phyloP scores from a whole-genome alignment of 768 basidiomycete genomes.

The Russula earlei region DNA sequence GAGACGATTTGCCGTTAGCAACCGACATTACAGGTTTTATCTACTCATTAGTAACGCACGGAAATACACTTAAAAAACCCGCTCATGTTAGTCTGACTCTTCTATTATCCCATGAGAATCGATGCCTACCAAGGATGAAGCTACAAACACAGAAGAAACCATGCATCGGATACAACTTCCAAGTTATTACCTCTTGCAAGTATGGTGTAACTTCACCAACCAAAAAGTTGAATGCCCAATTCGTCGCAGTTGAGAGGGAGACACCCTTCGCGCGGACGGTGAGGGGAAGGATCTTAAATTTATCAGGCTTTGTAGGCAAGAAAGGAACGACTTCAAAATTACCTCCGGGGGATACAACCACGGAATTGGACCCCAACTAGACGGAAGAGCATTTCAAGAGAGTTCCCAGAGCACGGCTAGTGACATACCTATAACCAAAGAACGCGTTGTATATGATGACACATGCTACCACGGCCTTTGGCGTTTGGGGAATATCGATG shows the following conservation, averaged over 20 bases:
- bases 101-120: slow-evolving; percentile 1
- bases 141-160: slow-evolving; percentile 86
- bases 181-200: slow-evolving; percentile 78
- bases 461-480: slow-evolving; percentile 77
- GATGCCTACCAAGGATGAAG: slow-evolving; percentile 58
- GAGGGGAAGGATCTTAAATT: slow-evolving; percentile 75
- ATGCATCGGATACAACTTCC: slow-evolving; percentile 94
- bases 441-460: slow-evolving; percentile 92
- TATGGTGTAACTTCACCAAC: slow-evolving; percentile 84
- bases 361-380: slow-evolving; percentile 78
- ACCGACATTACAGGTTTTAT: neutral
- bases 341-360: slow-evolving; percentile 88
- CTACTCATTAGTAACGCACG: slow-evolving; percentile 29
- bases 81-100: slow-evolving; percentile 5
- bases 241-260: slow-evolving; percentile 85
- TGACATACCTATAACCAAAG: slow-evolving; percentile 70
- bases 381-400: neutral
- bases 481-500: slow-evolving; percentile 76
- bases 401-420: neutral
- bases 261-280: slow-evolving; percentile 92
- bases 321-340: slow-evolving; percentile 10
- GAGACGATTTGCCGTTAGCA: neutral
- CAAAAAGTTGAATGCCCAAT: slow-evolving; percentile 77
- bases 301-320: neutral
- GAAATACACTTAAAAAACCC: slow-evolving; percentile 51